These are phyloP conservation scores for Serendipita indica DNA, from an alignment of 768 basidiomycete genomes.

Conservation along the genomic window DNA sequence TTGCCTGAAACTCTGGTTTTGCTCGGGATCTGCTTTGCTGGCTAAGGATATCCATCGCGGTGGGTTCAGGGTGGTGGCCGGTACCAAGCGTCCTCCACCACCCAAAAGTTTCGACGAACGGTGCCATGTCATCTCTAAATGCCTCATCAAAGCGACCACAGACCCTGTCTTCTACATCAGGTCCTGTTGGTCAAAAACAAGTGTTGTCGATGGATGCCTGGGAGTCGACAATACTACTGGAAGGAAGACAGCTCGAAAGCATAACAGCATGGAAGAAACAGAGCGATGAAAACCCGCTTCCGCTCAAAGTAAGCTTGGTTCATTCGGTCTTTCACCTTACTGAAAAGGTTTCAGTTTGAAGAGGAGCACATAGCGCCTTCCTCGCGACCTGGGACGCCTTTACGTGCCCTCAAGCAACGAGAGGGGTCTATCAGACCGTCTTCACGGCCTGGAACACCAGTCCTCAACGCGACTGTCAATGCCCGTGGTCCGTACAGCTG, in stretches of 20 bases:
- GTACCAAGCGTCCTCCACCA: neutral
- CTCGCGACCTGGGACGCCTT: conserved; percentile 9
- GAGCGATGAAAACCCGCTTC: conserved; percentile 46
- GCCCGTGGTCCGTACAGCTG: neutral
- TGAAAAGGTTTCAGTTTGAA: neutral
- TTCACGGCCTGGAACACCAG: conserved; percentile 17
- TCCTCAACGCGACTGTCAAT: conserved; percentile 2
- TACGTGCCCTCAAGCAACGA: conserved; percentile 18
- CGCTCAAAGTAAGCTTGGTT: conserved; percentile 46
- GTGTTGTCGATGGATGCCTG: neutral
- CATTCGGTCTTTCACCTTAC: neutral
- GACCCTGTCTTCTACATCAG: neutral
- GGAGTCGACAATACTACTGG: neutral
- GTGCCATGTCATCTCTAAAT: neutral
- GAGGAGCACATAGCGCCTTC: conserved; percentile 3
- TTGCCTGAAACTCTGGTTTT: conserved; percentile 61
- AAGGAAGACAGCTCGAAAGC: conserved; percentile 38
- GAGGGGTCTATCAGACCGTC: conserved; percentile 13
- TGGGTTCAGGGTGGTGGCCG: neutral
- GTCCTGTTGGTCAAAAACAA: neutral
- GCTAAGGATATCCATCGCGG: conserved; percentile 2
- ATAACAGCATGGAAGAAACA: conserved; percentile 47
- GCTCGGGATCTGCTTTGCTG: conserved; percentile 11
- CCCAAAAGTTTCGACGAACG: too few relatives aligned
- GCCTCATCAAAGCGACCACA: neutral